Evolutionary conservation across 2,329 filamentous ascomycete genomes (phyloP).

Genomic region (Graphilbum fragrans): DNA sequence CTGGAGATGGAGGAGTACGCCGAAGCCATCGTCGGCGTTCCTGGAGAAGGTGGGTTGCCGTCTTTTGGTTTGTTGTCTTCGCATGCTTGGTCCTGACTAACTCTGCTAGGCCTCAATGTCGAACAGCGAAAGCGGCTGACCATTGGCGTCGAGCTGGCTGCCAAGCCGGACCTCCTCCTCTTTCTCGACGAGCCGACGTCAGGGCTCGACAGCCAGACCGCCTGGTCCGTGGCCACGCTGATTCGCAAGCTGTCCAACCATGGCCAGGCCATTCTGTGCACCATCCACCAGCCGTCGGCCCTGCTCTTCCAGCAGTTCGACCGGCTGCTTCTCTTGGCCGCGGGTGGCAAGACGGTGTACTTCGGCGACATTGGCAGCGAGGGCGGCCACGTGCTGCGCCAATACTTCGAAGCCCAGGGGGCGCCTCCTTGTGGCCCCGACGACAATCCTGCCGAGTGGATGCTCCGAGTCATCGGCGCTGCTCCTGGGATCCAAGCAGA

Average conservation of each 20-base stretch:
- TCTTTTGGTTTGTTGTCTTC: not conserved
- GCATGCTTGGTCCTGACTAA: not conserved
- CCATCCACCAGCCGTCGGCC: slow-evolving; percentile 11
- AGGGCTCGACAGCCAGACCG: slow-evolving; percentile 51
- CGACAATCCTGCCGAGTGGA: slow-evolving; percentile 76
- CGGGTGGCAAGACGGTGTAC: slow-evolving; percentile 8
- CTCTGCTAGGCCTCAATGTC: slow-evolving; percentile 44
- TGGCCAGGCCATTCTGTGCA: slow-evolving; percentile 17
- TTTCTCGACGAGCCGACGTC: slow-evolving; percentile 51
- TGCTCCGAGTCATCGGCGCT: slow-evolving; percentile 52
- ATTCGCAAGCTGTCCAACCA: slow-evolving; percentile 43
- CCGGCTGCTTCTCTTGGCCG: slow-evolving; percentile 6
- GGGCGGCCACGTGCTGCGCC: slow-evolving; percentile 47
- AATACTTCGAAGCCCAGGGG: slow-evolving; percentile 22
- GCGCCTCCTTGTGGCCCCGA: slow-evolving; percentile 50
- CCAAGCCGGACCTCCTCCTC: slow-evolving; percentile 59
- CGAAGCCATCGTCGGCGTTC: slow-evolving; percentile 81
- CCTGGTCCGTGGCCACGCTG: slow-evolving; percentile 52
- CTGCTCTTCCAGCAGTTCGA: slow-evolving; percentile 11
- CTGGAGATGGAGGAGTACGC: slow-evolving; percentile 85
- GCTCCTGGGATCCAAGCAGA: slow-evolving; percentile 51
- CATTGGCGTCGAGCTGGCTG: slow-evolving; percentile 85
- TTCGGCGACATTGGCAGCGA: slow-evolving; percentile 40
- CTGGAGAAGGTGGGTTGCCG: slow-evolving; percentile 49
- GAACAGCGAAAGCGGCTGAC: slow-evolving; percentile 68